Conservation (phyloP, 306 rosid genomes). For the Trichosanthes cucumerina region DNA sequence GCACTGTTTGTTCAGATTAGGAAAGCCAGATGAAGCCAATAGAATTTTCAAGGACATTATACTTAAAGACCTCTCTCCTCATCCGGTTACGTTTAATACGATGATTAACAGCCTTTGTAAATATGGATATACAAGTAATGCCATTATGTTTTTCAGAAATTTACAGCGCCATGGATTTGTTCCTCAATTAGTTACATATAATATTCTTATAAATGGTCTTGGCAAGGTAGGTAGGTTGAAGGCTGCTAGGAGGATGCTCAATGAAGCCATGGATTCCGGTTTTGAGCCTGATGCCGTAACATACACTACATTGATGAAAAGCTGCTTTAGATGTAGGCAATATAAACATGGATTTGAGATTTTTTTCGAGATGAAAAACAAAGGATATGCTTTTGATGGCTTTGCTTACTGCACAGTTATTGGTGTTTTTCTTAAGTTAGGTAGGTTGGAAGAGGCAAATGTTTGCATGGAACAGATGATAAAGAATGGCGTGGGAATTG, state of each 20-base stretch:
- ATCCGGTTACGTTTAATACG: constrained; percentile 37
- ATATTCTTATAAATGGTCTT: constrained; percentile 58
- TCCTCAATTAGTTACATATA: constrained; percentile 54
- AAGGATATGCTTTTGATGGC: constrained; percentile 59
- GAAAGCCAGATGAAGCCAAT: constrained; percentile 67
- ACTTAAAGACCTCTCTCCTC: constrained; percentile 23
- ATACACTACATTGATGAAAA: constrained; percentile 53
- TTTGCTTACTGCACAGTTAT: constrained; percentile 62
- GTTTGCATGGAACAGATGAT: constrained; percentile 32
- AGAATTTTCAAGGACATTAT: constrained; percentile 38
- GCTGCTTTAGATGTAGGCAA: constrained; percentile 42
- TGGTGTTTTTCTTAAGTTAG: constrained; percentile 53
- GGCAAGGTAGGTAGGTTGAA: constrained; percentile 43
- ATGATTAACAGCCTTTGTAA: constrained; percentile 65
- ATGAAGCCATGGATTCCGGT: constrained; percentile 46
- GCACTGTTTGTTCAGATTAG: constrained; percentile 58
- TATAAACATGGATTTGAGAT: constrained; percentile 53
- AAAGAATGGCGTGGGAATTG: constrained; percentile 40
- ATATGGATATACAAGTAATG: constrained; percentile 44
- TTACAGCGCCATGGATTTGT: constrained; percentile 45
- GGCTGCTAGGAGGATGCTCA: constrained; percentile 36
- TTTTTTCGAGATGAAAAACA: constrained; percentile 44
- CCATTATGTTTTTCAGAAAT: constrained; percentile 50
- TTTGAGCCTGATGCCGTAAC: constrained; percentile 47
- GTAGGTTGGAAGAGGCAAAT: constrained; percentile 51